Conservation (phyloP, 805 yeast genomes). For the Candida xyloterini region DNA sequence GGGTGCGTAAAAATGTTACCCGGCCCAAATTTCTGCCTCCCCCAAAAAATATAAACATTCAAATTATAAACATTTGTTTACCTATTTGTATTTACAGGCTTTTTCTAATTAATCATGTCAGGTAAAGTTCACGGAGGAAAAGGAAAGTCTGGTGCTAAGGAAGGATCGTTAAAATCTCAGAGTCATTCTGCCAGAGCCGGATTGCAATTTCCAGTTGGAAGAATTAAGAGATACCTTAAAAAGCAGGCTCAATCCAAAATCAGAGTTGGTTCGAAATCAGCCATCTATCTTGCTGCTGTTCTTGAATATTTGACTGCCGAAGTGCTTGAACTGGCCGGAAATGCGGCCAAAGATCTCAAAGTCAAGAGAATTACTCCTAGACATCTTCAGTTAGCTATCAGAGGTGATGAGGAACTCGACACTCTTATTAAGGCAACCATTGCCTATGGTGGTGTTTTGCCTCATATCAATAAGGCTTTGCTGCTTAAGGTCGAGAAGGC, state of each 20-base stretch:
- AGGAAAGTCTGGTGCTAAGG: constrained; percentile 88
- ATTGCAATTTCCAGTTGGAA: constrained; percentile 95
- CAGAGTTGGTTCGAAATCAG: constrained; percentile 74
- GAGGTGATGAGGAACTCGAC: constrained; percentile 98
- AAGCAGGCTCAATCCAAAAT: constrained; percentile 75
- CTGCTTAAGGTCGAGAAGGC: constrained; percentile 72
- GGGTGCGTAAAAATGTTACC: neutral
- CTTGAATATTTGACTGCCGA: constrained; percentile 95
- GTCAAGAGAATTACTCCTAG: constrained; percentile 97
- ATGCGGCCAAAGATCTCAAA: constrained; percentile 94
- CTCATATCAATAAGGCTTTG: constrained; percentile 83
- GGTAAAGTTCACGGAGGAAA: constrained; percentile 91
- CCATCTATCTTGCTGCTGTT: constrained; percentile 93
- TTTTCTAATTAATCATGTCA: constrained; percentile 53
- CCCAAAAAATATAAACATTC: constrained; percentile 10
- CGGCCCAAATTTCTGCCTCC: constrained; percentile 4
- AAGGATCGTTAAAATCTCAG: constrained; percentile 51
- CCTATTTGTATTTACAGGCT: constrained; percentile 8
- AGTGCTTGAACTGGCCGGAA: constrained; percentile 96
- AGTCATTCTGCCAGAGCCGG: constrained; percentile 96
- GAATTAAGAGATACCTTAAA: constrained; percentile 95
- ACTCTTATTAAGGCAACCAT: constrained; percentile 91
- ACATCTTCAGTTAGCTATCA: constrained; percentile 92
- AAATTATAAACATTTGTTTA: constrained; percentile 10
- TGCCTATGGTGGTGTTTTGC: constrained; percentile 97